Conservation (phyloP, 441 rosid genomes). For the Lepidium campestre region DNA sequence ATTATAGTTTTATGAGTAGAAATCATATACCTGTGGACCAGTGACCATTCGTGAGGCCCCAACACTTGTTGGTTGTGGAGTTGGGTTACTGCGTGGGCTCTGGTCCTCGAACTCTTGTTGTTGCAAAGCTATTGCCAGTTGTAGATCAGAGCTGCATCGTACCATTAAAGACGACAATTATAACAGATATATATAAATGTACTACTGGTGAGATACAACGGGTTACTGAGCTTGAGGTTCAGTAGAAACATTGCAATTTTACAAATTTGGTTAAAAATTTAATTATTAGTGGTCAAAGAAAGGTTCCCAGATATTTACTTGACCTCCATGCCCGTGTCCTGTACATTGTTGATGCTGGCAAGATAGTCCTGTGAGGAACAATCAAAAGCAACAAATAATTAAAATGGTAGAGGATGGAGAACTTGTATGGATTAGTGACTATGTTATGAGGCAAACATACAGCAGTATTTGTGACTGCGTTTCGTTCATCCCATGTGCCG, state of each 20-base stretch:
- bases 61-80: conserved; percentile 45
- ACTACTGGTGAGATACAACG: background rate
- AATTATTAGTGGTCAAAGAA: background rate
- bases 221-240: background rate
- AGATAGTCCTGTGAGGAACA: conserved; percentile 63
- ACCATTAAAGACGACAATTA: background rate
- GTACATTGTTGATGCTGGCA: conserved; percentile 70
- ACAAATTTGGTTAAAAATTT: background rate
- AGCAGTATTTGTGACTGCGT: conserved; percentile 53
- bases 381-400: conserved; percentile 17
- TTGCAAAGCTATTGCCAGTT: conserved; percentile 92
- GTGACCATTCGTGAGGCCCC: conserved; percentile 62
- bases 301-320: conserved; percentile 40
- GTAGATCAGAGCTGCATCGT: conserved; percentile 78
- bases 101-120: conserved; percentile 94
- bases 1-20: background rate
- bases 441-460: conserved; percentile 14
- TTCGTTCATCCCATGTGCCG: conserved; percentile 76
- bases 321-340: conserved; percentile 55
- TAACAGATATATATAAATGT: background rate
- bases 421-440: background rate
- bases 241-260: background rate
- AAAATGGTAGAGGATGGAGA: background rate
- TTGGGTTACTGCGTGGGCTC: conserved; percentile 51
- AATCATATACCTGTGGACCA: conserved; percentile 74